Percentiles rank a stretch among this genome's conserved stretches.
These are phyloP conservation scores for Curvularia verruculosa DNA, from an alignment of 2,329 filamentous ascomycete species.

Conservation along the genomic window DNA sequence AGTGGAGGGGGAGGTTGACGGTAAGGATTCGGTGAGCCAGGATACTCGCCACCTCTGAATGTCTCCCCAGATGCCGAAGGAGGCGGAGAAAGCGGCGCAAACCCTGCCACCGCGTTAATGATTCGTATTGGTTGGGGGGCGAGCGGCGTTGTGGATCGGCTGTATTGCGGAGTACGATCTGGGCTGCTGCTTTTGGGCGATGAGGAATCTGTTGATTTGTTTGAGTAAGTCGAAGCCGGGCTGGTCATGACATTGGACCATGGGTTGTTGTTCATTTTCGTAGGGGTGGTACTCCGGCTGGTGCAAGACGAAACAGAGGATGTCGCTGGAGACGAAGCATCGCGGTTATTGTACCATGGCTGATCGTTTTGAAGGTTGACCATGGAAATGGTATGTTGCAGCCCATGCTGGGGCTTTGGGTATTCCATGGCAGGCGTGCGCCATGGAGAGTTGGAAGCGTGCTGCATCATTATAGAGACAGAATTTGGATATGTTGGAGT, in stretches of 20 bases:
- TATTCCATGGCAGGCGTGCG: constrained; percentile 40
- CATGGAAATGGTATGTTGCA: constrained; percentile 50
- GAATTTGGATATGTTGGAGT: constrained; percentile 21
- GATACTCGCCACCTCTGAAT: constrained; percentile 38
- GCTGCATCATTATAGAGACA: constrained; percentile 42
- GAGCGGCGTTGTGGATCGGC: constrained; percentile 47
- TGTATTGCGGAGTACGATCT: constrained; percentile 47
- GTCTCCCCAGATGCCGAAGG: constrained; percentile 37
- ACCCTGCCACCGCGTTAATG: constrained; percentile 41
- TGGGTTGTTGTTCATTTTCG: constrained; percentile 46
- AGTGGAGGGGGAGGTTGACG: constrained; percentile 36
- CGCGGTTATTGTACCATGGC: constrained; percentile 43
- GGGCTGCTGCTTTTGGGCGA: constrained; percentile 46
- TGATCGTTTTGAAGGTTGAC: constrained; percentile 49
- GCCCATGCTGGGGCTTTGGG: constrained; percentile 43
- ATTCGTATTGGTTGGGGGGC: constrained; percentile 47
- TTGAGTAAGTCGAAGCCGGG: constrained; percentile 38
- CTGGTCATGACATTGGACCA: constrained; percentile 47
- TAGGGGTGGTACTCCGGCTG: constrained; percentile 47
- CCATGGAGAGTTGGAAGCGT: constrained; percentile 45
- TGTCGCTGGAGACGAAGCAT: constrained; percentile 46
- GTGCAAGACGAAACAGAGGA: constrained; percentile 49
- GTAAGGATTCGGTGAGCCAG: constrained; percentile 45
- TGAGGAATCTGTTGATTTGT: constrained; percentile 40
- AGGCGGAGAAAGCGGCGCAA: constrained; percentile 44